phyloP scores from a whole-genome alignment of 148 eudicot genomes.

The Vaccinium corymbosum region DNA sequence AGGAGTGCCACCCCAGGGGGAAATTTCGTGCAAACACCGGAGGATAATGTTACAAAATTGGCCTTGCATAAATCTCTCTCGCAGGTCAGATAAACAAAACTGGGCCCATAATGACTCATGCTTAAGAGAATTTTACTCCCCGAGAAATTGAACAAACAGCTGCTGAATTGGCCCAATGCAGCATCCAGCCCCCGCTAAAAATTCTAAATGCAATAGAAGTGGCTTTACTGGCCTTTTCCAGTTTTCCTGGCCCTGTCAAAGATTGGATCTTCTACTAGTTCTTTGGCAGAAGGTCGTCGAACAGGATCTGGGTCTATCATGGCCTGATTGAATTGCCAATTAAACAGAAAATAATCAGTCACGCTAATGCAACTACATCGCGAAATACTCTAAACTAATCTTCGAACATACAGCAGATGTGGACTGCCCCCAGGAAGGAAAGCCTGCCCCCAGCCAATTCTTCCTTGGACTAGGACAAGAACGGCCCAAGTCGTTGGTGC shows the following conservation, averaged over 20 bases:
- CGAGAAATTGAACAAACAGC: background rate
- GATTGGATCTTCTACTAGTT: constrained; percentile 55
- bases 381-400: background rate
- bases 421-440: background rate
- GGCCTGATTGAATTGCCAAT: constrained; percentile 37
- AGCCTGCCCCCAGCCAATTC: background rate
- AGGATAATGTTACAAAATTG: constrained; percentile 3
- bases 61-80: background rate
- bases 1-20: constrained; percentile 5
- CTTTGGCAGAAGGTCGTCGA: constrained; percentile 76
- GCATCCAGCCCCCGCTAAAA: constrained; percentile 8
- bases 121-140: background rate
- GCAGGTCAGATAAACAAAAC: background rate
- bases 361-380: background rate
- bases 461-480: background rate
- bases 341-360: constrained; percentile 11
- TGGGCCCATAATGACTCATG: background rate
- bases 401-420: background rate
- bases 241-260: constrained; percentile 35
- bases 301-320: constrained; percentile 89
- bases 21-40: constrained; percentile 20
- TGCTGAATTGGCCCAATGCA: background rate
- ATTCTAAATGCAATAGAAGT: background rate
- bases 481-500: background rate
- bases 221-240: constrained; percentile 27